Evolutionary conservation across 176 grass and related monocot species (phyloP), one percentile per base, ranked within the genome.

Genomic region (Otatea glauca): DNA sequence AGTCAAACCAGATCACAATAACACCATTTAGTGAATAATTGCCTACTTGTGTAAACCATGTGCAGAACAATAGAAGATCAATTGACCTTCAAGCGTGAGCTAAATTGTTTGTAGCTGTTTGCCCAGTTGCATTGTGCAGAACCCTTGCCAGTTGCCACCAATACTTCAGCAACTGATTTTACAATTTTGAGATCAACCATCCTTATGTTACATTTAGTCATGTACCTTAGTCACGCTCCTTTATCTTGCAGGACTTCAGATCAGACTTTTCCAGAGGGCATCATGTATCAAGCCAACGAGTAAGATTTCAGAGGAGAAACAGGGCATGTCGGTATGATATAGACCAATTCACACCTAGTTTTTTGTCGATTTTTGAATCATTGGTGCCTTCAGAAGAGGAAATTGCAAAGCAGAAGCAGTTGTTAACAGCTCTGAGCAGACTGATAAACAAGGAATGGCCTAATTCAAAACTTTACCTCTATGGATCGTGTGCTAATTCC

Each of bases 401-500:
- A 91, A 90, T 93, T 70, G 83, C 85, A 76, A 98, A 95, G 72
- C 91, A 92, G 87, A 92, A 86, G 24, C 76, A 94, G 70, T 77
- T 98, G 48, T 79, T 86, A 83, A 67, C 77, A 73, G 80, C 91
- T 61, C 83, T 98, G 58, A 75, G 88, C 76, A 95, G 88, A 72
- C 59, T 98, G 63, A 90, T 98, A 89, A 88, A 82, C 53, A 85
- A 60, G 78, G 93, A 98, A 87, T 98, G 91, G 96, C 93, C 96
- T 77, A 76, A 87, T 83, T 85, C 96, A 80, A 86, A 84, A 75
- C 77, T 98, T 50, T 88, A 89, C 77, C 87, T 98, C 23, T 98
- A 98, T 89, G 93, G 96, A 81, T 98, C 93, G 56, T 98, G 96
- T 89, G 96, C 96, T 21, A 98, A 90, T 86, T 92, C 87, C 25